Evolutionary conservation across 371 early-diverging fungal genomes (phyloP).

Genomic region (Nematocida sp.): DNA sequence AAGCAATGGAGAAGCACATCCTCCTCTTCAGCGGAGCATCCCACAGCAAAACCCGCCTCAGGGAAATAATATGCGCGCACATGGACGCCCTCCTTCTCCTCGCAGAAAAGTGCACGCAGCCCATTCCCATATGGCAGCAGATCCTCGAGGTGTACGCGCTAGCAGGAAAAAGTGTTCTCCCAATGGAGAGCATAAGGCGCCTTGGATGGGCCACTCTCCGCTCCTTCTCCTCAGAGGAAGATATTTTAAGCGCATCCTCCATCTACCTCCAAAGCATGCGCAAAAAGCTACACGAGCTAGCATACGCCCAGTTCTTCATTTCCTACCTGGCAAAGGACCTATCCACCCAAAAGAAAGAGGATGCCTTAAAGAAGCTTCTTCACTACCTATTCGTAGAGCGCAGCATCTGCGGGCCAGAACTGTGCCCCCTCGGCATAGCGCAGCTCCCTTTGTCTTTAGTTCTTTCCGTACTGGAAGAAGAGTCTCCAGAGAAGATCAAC

Average conservation of each 20-base stretch:
- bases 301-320: neutral
- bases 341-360: neutral
- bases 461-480: neutral
- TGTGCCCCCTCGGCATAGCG: neutral
- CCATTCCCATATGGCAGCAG: neutral
- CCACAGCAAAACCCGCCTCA: neutral
- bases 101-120: neutral
- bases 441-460: neutral
- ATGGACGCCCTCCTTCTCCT: neutral
- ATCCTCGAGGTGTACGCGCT: neutral
- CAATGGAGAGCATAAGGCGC: neutral
- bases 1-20: neutral
- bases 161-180: neutral
- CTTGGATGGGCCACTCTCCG: neutral
- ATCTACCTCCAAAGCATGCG: neutral
- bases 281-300: neutral
- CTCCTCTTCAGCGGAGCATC: neutral
- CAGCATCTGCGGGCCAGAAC: neutral
- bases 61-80: neutral
- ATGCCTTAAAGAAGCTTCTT: too few relatives aligned
- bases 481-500: conserved; percentile 3
- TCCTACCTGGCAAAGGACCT: neutral
- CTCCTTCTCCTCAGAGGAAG: neutral
- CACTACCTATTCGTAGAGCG: neutral
- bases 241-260: neutral